Conservation (phyloP, 495 filamentous ascomycete species). For the Pseudoneurospora amorphoporcata region DNA sequence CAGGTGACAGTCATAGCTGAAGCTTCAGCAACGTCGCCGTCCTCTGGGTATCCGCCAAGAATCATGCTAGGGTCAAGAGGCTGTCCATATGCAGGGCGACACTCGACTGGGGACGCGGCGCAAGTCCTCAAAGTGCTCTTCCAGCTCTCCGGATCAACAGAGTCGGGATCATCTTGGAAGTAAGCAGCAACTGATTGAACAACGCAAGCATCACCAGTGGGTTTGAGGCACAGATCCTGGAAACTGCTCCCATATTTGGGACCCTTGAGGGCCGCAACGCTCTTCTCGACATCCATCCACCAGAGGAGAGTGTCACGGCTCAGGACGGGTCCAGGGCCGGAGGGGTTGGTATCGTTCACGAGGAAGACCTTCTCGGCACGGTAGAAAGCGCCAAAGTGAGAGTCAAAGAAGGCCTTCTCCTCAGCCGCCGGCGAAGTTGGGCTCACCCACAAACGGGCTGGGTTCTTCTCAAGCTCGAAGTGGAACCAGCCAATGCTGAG, state of each 20-base stretch:
- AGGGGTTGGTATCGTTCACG: slow-evolving; percentile 67
- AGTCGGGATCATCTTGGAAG: slow-evolving; percentile 55
- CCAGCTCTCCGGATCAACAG: slow-evolving; percentile 57
- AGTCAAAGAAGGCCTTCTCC: slow-evolving; percentile 90
- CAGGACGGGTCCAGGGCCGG: slow-evolving; percentile 62
- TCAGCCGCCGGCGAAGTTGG: slow-evolving; percentile 81
- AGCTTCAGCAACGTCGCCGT: slow-evolving; percentile 59
- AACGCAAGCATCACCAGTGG: slow-evolving; percentile 80
- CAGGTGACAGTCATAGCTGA: slow-evolving; percentile 80
- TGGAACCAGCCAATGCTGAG: slow-evolving; percentile 79
- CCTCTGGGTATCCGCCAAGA: slow-evolving; percentile 65
- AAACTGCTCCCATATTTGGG: slow-evolving; percentile 50
- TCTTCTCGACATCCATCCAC: slow-evolving; percentile 88
- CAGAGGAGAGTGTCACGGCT: slow-evolving; percentile 79
- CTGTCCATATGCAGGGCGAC: slow-evolving; percentile 77
- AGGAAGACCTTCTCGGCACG: slow-evolving; percentile 88
- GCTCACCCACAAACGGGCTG: slow-evolving; percentile 89
- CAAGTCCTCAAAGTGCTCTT: slow-evolving; percentile 56
- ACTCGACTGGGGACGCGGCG: slow-evolving; percentile 64
- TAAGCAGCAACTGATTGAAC: slow-evolving; percentile 85
- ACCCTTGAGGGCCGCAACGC: slow-evolving; percentile 60
- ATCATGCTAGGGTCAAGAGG: slow-evolving; percentile 78
- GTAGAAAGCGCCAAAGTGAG: slow-evolving; percentile 93
- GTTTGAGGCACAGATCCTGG: slow-evolving; percentile 87
- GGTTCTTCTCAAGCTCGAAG: slow-evolving; percentile 79